phyloP scores from a whole-genome alignment of 768 basidiomycete genomes.

The Mrakia frigida region DNA sequence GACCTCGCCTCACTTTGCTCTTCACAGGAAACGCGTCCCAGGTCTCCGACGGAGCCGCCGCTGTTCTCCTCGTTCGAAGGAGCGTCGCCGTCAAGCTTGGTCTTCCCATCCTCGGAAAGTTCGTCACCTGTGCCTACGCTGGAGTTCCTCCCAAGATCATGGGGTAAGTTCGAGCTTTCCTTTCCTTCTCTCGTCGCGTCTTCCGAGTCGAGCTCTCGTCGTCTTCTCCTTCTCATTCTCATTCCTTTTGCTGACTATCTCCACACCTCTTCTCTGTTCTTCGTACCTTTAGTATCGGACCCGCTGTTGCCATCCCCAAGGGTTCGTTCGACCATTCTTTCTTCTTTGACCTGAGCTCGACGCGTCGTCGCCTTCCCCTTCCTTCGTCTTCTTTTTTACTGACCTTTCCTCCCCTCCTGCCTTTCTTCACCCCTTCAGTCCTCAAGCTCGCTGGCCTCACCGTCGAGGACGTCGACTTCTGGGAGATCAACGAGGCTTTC shows the following conservation, averaged over 20 bases:
- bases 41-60: constrained; percentile 87
- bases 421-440: neutral
- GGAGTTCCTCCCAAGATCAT: constrained; percentile 84
- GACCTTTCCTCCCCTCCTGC: neutral
- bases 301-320: constrained; percentile 78
- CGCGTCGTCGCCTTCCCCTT: neutral
- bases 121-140: constrained; percentile 60
- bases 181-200: neutral
- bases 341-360: constrained; percentile 28
- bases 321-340: constrained; percentile 35
- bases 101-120: constrained; percentile 83
- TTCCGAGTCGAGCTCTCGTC: too few species aligned
- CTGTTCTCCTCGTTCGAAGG: constrained; percentile 75
- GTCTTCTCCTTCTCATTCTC: neutral
- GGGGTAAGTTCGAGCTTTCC: constrained; percentile 49
- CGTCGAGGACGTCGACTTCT: constrained; percentile 75
- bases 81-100: constrained; percentile 74
- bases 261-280: neutral
- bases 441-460: constrained; percentile 50
- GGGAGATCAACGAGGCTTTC: constrained; percentile 88
- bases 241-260: neutral
- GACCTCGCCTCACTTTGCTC: neutral
- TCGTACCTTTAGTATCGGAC: constrained; percentile 60
- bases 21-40: constrained; percentile 71
- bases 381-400: neutral